Evolutionary conservation across 805 yeast genomes (phyloP), one percentile per base, ranked within the genome.

Genomic region (Helenozyma baotianmanensis): DNA sequence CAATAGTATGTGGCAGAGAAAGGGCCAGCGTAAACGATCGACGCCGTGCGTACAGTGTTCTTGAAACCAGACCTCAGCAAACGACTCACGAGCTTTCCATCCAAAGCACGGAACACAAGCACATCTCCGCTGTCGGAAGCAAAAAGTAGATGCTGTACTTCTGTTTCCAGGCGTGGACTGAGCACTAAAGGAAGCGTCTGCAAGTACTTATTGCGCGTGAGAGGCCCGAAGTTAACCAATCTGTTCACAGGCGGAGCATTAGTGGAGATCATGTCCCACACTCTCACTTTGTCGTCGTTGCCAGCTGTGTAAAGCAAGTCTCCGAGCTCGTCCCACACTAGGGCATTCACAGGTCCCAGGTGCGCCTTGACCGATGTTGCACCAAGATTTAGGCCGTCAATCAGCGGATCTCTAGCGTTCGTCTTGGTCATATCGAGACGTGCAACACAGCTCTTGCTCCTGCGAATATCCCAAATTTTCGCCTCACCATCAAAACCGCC

Each of bases 401-500:
- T 24, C 3, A 15, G 15, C 14, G 43, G 40, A 9, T 38, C 34
- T 15, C 39, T 43, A 34, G 38, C 38, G 28, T 59, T 63, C 1
- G 78, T 70, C 12, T 70, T 58, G 25, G 68, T 56, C 64, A 76
- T 63, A 50, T 86, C 89, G 37, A 86, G 56, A 11, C 78, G 68
- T 27, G 78, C 69, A 15, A 85, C 55, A 47, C 86, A 80, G 22
- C 82, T 72, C 12, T 68, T 65, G 15, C 85, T 74, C 29, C 82
- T 61, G 29, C 97, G 60, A 9, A 87, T 72, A 53, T 89, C 97
- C 97, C 97, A 89, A 0, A 89, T 52, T 32, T 83, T 70, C 7
- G 83, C 79, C 28, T 80, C 80, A 0, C 97, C 96, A 45, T 82
- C 86, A 12, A 76, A 71, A 14, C 90, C 88, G 1, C 95, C 96